phyloP scores from a whole-genome alignment of 495 filamentous ascomycete genomes.

The Rhypophila decipiens region DNA sequence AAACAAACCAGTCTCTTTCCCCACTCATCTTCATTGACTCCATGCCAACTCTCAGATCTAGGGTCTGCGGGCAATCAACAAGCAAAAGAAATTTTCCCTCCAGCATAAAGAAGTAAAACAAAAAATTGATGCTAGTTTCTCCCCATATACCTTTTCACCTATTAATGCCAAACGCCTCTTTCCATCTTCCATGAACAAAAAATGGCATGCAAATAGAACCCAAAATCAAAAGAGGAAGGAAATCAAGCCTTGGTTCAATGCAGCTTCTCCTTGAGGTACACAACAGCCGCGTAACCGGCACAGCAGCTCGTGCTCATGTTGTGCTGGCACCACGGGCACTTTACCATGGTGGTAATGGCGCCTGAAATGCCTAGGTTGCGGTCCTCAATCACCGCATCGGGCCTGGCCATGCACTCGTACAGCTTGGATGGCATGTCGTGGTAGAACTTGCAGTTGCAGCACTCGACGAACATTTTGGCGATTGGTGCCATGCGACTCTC shows the following conservation, averaged over 20 bases:
- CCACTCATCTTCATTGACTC: too few relatives aligned
- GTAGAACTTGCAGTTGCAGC: conserved; percentile 75
- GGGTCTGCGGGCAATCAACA: too few relatives aligned
- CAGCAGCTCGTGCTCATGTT: conserved; percentile 68
- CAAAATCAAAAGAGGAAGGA: background rate
- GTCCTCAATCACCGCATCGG: conserved; percentile 49
- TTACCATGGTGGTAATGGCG: conserved; percentile 51
- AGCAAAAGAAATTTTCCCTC: too few relatives aligned
- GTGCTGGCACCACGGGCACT: conserved; percentile 75
- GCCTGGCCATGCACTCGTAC: conserved; percentile 66
- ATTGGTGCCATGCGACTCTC: conserved; percentile 33
- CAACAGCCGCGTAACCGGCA: conserved; percentile 63
- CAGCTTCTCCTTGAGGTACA: conserved; percentile 56
- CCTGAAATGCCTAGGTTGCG: conserved; percentile 41
- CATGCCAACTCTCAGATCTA: too few relatives aligned
- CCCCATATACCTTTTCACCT: too few relatives aligned
- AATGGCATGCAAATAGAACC: conserved; percentile 1
- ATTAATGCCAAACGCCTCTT: too few relatives aligned
- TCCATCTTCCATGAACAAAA: too few relatives aligned
- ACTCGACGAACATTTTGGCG: conserved; percentile 74
- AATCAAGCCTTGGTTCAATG: conserved; percentile 9
- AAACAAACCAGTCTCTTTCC: too few relatives aligned
- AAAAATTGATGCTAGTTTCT: too few relatives aligned
- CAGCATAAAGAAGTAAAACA: too few relatives aligned
- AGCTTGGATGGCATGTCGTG: conserved; percentile 72